These are phyloP conservation scores for Crepidotus variabilis DNA, from an alignment of 768 basidiomycete genomes.

Conservation along the genomic window DNA sequence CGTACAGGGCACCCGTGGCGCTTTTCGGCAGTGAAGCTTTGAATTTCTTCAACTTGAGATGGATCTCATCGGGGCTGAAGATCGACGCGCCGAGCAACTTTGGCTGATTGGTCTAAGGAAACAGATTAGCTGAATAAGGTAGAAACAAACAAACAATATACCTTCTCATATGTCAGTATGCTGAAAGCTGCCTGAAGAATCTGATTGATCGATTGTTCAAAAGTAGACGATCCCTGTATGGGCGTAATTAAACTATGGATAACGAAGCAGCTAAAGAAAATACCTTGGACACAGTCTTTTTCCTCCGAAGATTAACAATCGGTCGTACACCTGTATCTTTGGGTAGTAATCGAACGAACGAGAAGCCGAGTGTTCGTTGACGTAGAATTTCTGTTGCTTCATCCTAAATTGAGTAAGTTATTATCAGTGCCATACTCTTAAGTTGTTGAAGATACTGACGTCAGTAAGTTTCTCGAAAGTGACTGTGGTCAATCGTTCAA, in stretches of 20 bases:
- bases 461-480: slow-evolving; percentile 70
- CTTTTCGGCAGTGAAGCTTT: slow-evolving; percentile 47
- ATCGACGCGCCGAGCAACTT: slow-evolving; percentile 77
- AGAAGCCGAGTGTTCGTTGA: slow-evolving; percentile 76
- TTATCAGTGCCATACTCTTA: neutral
- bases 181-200: slow-evolving; percentile 81
- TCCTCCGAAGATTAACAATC: slow-evolving; percentile 82
- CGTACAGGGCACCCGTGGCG: slow-evolving; percentile 49
- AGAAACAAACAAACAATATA: slow-evolving; percentile 21
- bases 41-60: slow-evolving; percentile 66
- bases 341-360: slow-evolving; percentile 84
- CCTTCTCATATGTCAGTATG: slow-evolving; percentile 87
- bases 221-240: slow-evolving; percentile 25
- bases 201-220: slow-evolving; percentile 77
- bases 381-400: slow-evolving; percentile 65
- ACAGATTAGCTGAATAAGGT: neutral
- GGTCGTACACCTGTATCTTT: slow-evolving; percentile 95
- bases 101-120: slow-evolving; percentile 53
- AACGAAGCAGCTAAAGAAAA: neutral
- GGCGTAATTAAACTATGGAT: neutral
- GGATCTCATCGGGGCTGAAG: slow-evolving; percentile 80
- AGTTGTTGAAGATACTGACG: slow-evolving; percentile 34
- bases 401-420: slow-evolving; percentile 30
- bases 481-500: slow-evolving; percentile 64
- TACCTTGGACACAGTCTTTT: slow-evolving; percentile 24